These are phyloP conservation scores for Citrus sp. DNA, from an alignment of 345 rosid species.

Conservation along the genomic window DNA sequence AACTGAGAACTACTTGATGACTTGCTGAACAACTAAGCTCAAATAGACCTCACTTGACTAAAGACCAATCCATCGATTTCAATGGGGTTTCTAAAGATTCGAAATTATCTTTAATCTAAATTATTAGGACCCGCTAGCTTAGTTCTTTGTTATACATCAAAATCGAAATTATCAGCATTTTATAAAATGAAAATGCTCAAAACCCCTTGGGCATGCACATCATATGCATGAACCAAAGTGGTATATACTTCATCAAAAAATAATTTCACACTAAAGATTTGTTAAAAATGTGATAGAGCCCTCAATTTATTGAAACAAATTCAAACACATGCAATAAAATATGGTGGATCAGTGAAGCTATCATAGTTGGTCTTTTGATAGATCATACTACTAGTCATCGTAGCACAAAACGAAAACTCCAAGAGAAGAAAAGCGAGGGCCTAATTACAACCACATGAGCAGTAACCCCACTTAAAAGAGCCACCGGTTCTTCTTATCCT, in stretches of 20 bases:
- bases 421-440: constrained; percentile 8
- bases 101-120: constrained; percentile 9
- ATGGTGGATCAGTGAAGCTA: constrained; percentile 1
- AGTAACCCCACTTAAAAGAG: constrained; percentile 11
- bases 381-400: neutral
- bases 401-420: constrained; percentile 18
- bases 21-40: constrained; percentile 24
- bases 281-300: neutral
- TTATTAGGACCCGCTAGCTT: constrained; percentile 4
- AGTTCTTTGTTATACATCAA: neutral
- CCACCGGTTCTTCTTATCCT: constrained; percentile 28
- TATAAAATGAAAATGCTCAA: neutral
- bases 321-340: neutral
- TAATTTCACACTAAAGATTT: neutral
- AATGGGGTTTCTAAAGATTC: constrained; percentile 10
- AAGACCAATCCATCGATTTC: constrained; percentile 16
- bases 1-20: constrained; percentile 12
- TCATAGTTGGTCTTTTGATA: neutral
- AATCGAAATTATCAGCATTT: neutral
- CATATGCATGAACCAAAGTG: neutral
- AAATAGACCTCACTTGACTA: constrained; percentile 10
- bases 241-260: neutral
- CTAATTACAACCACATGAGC: constrained; percentile 20
- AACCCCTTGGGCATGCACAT: neutral
- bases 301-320: neutral